These are phyloP conservation scores for Yamadazyma endophytica DNA, from an alignment of 805 yeast genomes.

Conservation along the genomic window DNA sequence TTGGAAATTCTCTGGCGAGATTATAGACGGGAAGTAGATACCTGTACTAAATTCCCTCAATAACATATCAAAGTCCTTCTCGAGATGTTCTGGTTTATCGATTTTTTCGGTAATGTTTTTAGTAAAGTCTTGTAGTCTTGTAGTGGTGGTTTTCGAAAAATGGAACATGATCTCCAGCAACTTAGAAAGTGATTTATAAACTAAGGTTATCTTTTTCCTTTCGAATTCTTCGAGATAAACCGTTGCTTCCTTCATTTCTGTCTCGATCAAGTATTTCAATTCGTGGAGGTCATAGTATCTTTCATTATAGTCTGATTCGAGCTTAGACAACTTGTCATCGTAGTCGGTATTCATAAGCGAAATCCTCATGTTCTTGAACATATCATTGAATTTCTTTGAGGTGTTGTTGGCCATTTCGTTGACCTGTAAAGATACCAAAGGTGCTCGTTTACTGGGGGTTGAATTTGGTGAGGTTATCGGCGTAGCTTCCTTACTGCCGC, in stretches of 20 bases:
- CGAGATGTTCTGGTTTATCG: conserved; percentile 16
- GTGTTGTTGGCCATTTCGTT: conserved; percentile 24
- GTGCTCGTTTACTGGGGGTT: conserved; percentile 5
- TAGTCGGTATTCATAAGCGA: conserved; percentile 26
- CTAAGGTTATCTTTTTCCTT: conserved; percentile 25
- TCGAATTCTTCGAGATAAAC: conserved; percentile 32
- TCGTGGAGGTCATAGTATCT: conserved; percentile 30
- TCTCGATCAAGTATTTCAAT: conserved; percentile 25
- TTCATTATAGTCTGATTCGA: conserved; percentile 30
- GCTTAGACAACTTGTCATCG: conserved; percentile 20
- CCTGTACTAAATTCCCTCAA: conserved; percentile 30
- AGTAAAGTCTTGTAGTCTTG: conserved; percentile 20
- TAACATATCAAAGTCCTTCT: conserved; percentile 20
- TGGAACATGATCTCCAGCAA: conserved; percentile 31
- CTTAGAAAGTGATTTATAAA: conserved; percentile 28
- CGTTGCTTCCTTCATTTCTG: conserved; percentile 18
- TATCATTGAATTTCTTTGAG: conserved; percentile 23
- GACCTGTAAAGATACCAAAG: conserved; percentile 9
- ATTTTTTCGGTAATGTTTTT: conserved; percentile 15
- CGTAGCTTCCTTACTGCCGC: not conserved
- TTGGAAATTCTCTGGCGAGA: conserved; percentile 23
- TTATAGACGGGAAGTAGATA: conserved; percentile 32
- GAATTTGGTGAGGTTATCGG: conserved; percentile 1
- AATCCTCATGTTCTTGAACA: conserved; percentile 29
- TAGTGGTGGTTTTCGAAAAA: conserved; percentile 20